Evolutionary conservation across 2,329 filamentous ascomycete species (phyloP).

Genomic region (Colletotrichum truncatum): DNA sequence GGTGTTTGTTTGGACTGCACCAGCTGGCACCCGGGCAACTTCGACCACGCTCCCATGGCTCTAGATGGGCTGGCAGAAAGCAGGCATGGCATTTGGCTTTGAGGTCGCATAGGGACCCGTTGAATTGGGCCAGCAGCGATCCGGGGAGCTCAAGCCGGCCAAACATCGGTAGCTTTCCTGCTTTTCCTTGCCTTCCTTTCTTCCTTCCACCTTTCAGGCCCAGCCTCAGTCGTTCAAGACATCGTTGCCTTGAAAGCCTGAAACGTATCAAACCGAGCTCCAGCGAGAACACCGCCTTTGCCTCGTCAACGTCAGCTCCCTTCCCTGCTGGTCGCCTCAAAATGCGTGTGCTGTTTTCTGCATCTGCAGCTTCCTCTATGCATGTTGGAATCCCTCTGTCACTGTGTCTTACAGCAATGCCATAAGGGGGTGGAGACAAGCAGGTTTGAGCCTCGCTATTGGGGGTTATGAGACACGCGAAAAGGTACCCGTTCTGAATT

Average conservation of each 20-base stretch:
- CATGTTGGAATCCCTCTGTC: not conserved
- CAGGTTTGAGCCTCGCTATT: not conserved
- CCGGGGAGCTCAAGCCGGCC: not conserved
- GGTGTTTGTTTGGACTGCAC: too few relatives aligned
- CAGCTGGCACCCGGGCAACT: not conserved
- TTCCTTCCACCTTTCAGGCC: not conserved
- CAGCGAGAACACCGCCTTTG: not conserved
- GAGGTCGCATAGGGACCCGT: not conserved
- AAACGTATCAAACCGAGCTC: not conserved
- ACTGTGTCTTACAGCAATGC: not conserved
- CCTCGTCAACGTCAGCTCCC: not conserved
- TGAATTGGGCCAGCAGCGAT: conserved; percentile 7
- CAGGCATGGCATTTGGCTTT: not conserved
- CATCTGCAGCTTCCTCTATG: not conserved
- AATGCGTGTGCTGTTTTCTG: not conserved
- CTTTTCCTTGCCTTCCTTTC: not conserved
- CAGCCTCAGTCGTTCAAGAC: not conserved
- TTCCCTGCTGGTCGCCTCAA: not conserved
- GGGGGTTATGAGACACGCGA: not conserved
- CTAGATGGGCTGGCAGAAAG: not conserved
- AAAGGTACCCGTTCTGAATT: not conserved
- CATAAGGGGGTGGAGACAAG: not conserved
- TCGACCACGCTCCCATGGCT: not conserved
- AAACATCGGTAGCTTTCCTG: not conserved
- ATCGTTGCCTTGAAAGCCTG: not conserved